Evolutionary conservation across 1,284 basidiomycete genomes (phyloP).

Genomic region (Rugosomyces carneus): DNA sequence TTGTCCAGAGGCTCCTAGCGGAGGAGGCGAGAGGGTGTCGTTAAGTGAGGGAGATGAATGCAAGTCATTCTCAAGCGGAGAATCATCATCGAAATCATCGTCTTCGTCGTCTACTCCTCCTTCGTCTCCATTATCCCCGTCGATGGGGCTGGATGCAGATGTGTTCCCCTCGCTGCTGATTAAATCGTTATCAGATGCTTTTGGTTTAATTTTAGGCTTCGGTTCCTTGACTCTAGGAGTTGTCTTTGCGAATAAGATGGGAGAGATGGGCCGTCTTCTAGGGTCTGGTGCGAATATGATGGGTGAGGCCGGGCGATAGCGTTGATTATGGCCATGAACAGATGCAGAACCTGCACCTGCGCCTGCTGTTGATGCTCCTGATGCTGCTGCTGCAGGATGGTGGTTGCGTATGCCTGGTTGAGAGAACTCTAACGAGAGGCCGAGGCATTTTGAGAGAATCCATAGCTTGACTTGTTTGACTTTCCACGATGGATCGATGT

Average conservation of each 20-base stretch:
- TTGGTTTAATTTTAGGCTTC: constrained; percentile 2
- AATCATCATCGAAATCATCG: constrained; percentile 17
- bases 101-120: constrained; percentile 32
- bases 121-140: constrained; percentile 10
- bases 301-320: constrained; percentile 18
- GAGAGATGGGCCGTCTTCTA: constrained; percentile 42
- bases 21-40: constrained; percentile 1
- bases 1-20: too few relatives aligned
- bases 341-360: too few relatives aligned
- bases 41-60: too few relatives aligned
- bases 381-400: constrained; percentile 1
- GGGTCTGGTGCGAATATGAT: constrained; percentile 40
- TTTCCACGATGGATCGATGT: constrained; percentile 51
- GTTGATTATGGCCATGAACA: neutral
- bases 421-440: constrained; percentile 21
- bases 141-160: neutral
- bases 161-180: constrained; percentile 15
- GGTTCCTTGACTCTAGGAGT: constrained; percentile 15
- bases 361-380: constrained; percentile 9
- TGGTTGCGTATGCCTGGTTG: constrained; percentile 1
- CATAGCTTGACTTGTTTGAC: constrained; percentile 55
- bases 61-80: constrained; percentile 8
- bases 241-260: constrained; percentile 49
- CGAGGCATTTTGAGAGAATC: constrained; percentile 50
- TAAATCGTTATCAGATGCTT: neutral